Evolutionary conservation across 108 stramenopile genomes (phyloP).

Genomic region (Cyclotella atomus): DNA sequence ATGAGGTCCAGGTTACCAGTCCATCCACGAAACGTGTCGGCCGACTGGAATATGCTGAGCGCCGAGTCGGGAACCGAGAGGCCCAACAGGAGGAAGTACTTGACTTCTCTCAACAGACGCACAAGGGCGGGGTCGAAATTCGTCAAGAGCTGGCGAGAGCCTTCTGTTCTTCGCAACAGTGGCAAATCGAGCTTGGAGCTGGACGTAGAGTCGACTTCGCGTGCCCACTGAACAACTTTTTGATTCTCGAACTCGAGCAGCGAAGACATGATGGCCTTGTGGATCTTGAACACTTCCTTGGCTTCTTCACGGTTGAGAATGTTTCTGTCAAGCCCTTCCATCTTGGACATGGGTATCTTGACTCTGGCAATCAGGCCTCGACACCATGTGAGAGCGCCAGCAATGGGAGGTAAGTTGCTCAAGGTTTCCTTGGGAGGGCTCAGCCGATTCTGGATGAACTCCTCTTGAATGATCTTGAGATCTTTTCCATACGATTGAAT

Average conservation of each 20-base stretch:
- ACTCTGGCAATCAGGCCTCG: slow-evolving; percentile 85
- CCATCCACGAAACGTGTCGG: slow-evolving; percentile 84
- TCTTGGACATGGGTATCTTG: slow-evolving; percentile 82
- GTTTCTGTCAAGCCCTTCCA: slow-evolving; percentile 74
- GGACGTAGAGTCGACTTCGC: slow-evolving; percentile 77
- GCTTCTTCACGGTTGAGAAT: slow-evolving; percentile 92
- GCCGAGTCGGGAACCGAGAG: slow-evolving; percentile 82
- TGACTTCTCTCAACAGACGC: slow-evolving; percentile 86
- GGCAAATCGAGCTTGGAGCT: slow-evolving; percentile 82
- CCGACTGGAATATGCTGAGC: slow-evolving; percentile 77
- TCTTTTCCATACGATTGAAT: slow-evolving; percentile 87
- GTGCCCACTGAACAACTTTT: slow-evolving; percentile 83
- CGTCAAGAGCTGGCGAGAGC: slow-evolving; percentile 67
- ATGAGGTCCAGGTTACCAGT: slow-evolving; percentile 89
- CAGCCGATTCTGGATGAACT: slow-evolving; percentile 77
- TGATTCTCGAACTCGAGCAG: slow-evolving; percentile 80
- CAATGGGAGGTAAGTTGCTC: slow-evolving; percentile 84
- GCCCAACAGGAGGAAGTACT: slow-evolving; percentile 85
- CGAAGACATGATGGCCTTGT: slow-evolving; percentile 68
- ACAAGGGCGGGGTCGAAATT: slow-evolving; percentile 92
- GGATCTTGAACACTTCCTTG: slow-evolving; percentile 84
- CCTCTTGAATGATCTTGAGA: slow-evolving; percentile 85
- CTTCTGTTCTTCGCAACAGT: slow-evolving; percentile 61
- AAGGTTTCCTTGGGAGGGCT: slow-evolving; percentile 64
- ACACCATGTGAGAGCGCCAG: slow-evolving; percentile 89